phyloP scores from a whole-genome alignment of 2,329 filamentous ascomycete genomes.

The Magnaporthales sp. region DNA sequence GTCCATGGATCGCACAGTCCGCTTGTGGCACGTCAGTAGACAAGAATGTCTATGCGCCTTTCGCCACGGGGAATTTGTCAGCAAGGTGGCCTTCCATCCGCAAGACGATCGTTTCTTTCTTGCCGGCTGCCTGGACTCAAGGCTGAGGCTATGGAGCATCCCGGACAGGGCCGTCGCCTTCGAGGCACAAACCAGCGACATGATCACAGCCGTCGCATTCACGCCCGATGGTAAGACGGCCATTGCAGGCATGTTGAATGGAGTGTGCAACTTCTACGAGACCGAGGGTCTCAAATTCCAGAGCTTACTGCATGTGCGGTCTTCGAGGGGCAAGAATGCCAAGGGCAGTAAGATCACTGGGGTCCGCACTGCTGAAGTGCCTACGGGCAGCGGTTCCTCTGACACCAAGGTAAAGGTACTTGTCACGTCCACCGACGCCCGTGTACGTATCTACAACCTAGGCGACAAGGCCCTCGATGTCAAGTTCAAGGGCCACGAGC shows the following conservation, averaged over 20 bases:
- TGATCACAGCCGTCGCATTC: conserved; percentile 91
- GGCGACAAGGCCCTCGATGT: conserved; percentile 75
- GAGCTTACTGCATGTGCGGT: conserved; percentile 87
- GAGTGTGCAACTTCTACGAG: conserved; percentile 82
- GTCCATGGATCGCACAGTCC: conserved; percentile 96
- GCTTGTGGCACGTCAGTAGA: conserved; percentile 84
- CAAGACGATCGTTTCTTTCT: conserved; percentile 94
- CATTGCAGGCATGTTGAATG: conserved; percentile 81
- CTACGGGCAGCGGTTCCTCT: conserved; percentile 8
- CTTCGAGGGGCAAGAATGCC: conserved; percentile 82
- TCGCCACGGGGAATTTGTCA: conserved; percentile 90
- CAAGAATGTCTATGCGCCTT: conserved; percentile 86
- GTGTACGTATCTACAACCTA: conserved; percentile 82
- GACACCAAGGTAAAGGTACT: conserved; percentile 57
- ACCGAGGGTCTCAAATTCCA: conserved; percentile 81
- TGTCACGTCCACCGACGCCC: conserved; percentile 90
- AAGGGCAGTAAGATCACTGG: conserved; percentile 97
- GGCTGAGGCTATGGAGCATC: conserved; percentile 89
- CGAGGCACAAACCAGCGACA: conserved; percentile 66
- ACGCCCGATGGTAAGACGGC: conserved; percentile 84
- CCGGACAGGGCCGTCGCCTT: conserved; percentile 91
- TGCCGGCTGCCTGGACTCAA: conserved; percentile 83
- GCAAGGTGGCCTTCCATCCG: conserved; percentile 89
- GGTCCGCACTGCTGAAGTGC: conserved; percentile 53
- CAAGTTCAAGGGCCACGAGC: conserved; percentile 89